phyloP scores from a whole-genome alignment of 371 early-diverging fungal genomes.

The Mortierella sp. region DNA sequence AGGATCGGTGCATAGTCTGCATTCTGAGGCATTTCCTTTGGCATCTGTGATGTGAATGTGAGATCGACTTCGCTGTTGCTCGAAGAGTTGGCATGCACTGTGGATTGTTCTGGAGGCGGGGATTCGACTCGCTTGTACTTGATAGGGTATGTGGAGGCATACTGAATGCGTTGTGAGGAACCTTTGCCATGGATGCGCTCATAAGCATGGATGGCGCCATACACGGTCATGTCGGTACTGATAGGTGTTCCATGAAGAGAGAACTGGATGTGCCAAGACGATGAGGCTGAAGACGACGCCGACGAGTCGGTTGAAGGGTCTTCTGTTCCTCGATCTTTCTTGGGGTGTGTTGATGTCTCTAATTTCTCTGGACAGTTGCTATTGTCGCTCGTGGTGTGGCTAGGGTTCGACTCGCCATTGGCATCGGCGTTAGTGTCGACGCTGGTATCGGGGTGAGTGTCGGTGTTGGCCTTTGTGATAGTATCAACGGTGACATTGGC shows the following conservation, averaged over 20 bases:
- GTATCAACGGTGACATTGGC: slow-evolving; percentile 19
- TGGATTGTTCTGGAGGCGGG: slow-evolving; percentile 22
- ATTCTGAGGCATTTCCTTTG: slow-evolving; percentile 27
- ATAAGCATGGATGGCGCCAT: slow-evolving; percentile 69
- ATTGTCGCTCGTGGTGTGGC: not conserved
- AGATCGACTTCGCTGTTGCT: slow-evolving; percentile 37
- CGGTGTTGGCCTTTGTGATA: too few relatives aligned
- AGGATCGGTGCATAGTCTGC: slow-evolving; percentile 60
- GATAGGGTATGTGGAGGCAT: slow-evolving; percentile 65
- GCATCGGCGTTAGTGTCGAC: slow-evolving; percentile 8
- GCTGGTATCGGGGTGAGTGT: slow-evolving; percentile 25
- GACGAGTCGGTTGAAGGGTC: slow-evolving; percentile 14
- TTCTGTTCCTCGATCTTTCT: slow-evolving; percentile 3
- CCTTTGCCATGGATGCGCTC: slow-evolving; percentile 51
- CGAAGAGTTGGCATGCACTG: slow-evolving; percentile 2
- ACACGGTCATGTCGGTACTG: slow-evolving; percentile 67
- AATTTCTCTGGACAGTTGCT: not conserved
- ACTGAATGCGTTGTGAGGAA: slow-evolving; percentile 55
- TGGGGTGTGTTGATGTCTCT: not conserved
- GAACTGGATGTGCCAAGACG: slow-evolving; percentile 65
- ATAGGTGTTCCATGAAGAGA: slow-evolving; percentile 61
- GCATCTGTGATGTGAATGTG: slow-evolving; percentile 41
- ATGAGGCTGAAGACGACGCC: too few relatives aligned
- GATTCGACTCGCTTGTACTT: slow-evolving; percentile 56
- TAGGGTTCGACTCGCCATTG: not conserved